Evolutionary conservation across 108 stramenopile genomes (phyloP), one percentile per base, ranked within the genome.

Genomic region (Nitzschia sp.): DNA sequence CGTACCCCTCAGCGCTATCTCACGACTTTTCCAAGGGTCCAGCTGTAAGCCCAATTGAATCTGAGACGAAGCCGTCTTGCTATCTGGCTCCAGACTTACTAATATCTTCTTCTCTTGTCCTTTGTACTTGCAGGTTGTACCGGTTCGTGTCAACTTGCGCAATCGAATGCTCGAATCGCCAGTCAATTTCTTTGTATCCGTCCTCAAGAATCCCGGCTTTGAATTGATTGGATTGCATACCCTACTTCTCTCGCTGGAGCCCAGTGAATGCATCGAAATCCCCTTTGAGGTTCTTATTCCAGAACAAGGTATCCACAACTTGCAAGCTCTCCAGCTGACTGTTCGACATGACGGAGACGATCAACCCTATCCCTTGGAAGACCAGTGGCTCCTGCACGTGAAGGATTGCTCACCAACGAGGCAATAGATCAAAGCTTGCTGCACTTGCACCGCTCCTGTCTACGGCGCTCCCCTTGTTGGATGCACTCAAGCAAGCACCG

Each of bases 1-100:
- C 62, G 2, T 77, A 90, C 66, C 79, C 81, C 27, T 38, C 66
- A 35, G 58, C 45, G 29, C 67, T 88, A 8, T 69, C 68, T 6
- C 84, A 91, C 48, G 78, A 91, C 46, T 91, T 94, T 73, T 69
- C 73, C 46, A 41, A 52, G 41, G 80, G 83, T 26, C 85, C 84
- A 23, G 68, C 81, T 58, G 77, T 73, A 45, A 65, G 73, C 56
- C n/a, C n/a, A n/a, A n/a, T n/a, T n/a, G n/a, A n/a, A n/a, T n/a
- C n/a, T n/a, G n/a, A n/a, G n/a, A n/a, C n/a, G n/a, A n/a, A n/a
- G n/a, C n/a, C n/a, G n/a, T n/a, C n/a, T n/a, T n/a, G n/a, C n/a
- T n/a, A n/a, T n/a, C n/a, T n/a, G n/a, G n/a, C n/a, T n/a, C n/a
- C n/a, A n/a, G n/a, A n/a, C n/a, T n/a, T n/a, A n/a, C n/a, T n/a